A percentile compares a stretch with the other conserved stretches of the same genome.
Conservation (phyloP, 2,329 filamentous ascomycete genomes). For the Paramyrothecium sp. region DNA sequence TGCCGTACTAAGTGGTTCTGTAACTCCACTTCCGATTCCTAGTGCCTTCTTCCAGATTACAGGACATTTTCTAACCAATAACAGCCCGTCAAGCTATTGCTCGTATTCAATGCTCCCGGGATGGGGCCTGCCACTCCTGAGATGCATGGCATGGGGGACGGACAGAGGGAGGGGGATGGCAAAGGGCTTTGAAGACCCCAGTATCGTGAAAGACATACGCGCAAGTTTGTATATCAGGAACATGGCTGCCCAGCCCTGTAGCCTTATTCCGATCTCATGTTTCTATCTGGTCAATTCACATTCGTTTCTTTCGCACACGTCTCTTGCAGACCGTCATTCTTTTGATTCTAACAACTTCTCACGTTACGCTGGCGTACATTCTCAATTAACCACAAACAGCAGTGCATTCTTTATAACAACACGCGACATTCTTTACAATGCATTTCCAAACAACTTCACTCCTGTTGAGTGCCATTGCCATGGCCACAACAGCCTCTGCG, state of each 20-base stretch:
- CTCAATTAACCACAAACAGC: neutral
- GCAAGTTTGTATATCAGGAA: neutral
- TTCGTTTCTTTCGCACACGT: neutral
- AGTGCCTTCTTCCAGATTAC: neutral
- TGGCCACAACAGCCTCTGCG: constrained; percentile 16
- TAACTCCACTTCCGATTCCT: neutral
- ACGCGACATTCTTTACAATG: constrained; percentile 5
- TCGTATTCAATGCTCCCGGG: neutral
- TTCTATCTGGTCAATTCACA: neutral
- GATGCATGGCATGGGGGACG: neutral
- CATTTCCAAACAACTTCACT: constrained; percentile 9
- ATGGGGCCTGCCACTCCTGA: neutral
- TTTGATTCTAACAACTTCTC: neutral
- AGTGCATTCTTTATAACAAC: neutral
- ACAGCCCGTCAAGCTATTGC: neutral
- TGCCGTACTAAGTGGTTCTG: neutral
- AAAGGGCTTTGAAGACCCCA: neutral
- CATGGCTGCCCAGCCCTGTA: neutral
- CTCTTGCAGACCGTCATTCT: neutral
- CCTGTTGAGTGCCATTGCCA: constrained; percentile 12
- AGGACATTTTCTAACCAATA: neutral
- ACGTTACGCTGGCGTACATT: neutral
- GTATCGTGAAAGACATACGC: neutral
- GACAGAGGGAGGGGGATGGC: neutral
- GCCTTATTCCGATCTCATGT: neutral